Evolutionary conservation across 2,329 filamentous ascomycete genomes (phyloP), one percentile per base, ranked within the genome.

Genomic region (Cephalotrichum gorgonifer): DNA sequence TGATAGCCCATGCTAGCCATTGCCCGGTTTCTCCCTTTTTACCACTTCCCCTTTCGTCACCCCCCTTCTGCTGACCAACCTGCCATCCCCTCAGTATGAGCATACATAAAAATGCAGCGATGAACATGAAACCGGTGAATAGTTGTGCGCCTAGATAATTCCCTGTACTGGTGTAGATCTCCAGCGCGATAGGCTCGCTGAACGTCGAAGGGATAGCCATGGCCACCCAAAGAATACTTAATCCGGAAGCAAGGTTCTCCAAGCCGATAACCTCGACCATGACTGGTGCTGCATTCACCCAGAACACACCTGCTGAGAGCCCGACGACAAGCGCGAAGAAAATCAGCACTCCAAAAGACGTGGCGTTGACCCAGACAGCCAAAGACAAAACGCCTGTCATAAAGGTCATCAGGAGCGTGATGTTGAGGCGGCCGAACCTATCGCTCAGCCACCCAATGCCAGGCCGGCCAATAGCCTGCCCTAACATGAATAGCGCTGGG

Each of bases 251-350:
- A 2, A 90, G 71, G 39, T 85, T 67, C 50, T 75, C 74, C 4
- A 91, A 62, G 0, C 86, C 86, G 27, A 90, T 78, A 1, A 91
- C 78, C 62, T 91, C 86, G 3, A 83, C 83, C 5, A 77, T 77
- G 6, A 90, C 79, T 0, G 86, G 85, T 0, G 71, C 81, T 26
- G 85, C 75, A 1, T 82, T 81, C 1, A 79, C 74, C 81, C 81
- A 89, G 55, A 86, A 83, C 0, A 80, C 83, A 6, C 87, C 87
- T 3, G 79, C 80, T 1, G 89, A 79, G 2, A 70, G 72, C 2
- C 87, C 87, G 3, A 86, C 86, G 1, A 88, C 62, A 14, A 91
- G 63, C 1, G 80, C 74, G 58, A 86, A 91, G 56, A 90, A 76
- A 28, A 91, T 72, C 26, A 88, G 69, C 1, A 86, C 78, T 1